Evolutionary conservation across 176 grass and related monocot genomes (phyloP).

Genomic region (Ensete ventricosum): DNA sequence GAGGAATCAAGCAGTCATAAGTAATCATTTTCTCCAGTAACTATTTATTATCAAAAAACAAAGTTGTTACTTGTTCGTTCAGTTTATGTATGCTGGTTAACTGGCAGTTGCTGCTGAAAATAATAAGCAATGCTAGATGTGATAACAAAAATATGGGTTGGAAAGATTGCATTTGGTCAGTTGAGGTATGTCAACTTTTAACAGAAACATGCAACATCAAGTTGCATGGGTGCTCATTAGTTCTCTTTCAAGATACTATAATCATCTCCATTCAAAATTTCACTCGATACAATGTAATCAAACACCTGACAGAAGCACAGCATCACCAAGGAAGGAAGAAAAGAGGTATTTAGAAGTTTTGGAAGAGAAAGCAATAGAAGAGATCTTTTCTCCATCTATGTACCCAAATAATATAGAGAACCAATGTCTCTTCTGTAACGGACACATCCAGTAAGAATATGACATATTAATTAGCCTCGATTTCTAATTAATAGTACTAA

Average conservation of each 20-base stretch:
- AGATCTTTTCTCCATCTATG: background rate
- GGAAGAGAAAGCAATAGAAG: background rate
- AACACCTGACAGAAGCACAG: background rate
- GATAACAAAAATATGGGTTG: background rate
- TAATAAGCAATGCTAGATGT: background rate
- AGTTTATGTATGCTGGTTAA: background rate
- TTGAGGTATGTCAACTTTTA: too few relatives aligned
- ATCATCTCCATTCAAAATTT: background rate
- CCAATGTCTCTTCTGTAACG: too few relatives aligned
- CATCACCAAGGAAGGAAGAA: background rate
- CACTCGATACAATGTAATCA: background rate
- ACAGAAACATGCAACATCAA: background rate
- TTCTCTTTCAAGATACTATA: background rate
- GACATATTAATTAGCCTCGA: too few relatives aligned
- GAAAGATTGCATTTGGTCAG: too few relatives aligned
- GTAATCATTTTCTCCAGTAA: background rate
- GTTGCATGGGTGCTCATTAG: background rate
- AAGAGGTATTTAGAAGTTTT: background rate
- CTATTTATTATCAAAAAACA: too few relatives aligned
- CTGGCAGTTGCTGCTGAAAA: background rate
- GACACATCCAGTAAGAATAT: too few relatives aligned
- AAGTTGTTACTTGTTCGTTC: too few relatives aligned
- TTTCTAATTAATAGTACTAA: too few relatives aligned
- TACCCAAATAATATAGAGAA: too few relatives aligned
- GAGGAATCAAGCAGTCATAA: background rate